phyloP scores from a whole-genome alignment of 176 grass and related monocot genomes.

The Miscanthus lutarioriparius region DNA sequence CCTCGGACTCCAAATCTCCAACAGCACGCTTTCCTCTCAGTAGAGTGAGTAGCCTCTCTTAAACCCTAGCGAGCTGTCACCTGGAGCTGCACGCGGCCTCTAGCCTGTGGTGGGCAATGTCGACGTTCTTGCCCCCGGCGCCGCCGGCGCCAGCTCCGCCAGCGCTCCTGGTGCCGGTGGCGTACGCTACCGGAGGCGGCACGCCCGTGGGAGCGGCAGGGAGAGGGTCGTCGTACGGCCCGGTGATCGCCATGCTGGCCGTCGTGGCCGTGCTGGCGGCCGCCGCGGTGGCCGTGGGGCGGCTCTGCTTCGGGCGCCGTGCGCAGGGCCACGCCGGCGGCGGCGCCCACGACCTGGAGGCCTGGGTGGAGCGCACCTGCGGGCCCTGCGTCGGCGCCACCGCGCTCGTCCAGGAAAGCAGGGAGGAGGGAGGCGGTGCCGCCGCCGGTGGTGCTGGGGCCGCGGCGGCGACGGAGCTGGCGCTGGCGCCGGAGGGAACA shows the following conservation, averaged over 20 bases:
- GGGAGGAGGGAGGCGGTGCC: neutral
- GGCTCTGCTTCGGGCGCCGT: constrained; percentile 61
- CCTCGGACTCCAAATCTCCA: no score
- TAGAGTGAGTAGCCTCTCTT: neutral
- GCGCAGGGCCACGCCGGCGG: constrained; percentile 34
- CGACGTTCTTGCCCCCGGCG: constrained; percentile 18
- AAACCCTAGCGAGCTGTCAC: neutral
- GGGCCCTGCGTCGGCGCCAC: constrained; percentile 53
- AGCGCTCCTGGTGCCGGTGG: constrained; percentile 29
- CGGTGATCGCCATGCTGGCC: constrained; percentile 68
- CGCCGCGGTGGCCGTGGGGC: constrained; percentile 51
- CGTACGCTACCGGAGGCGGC: constrained; percentile 13
- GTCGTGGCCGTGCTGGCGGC: constrained; percentile 60
- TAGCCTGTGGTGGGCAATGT: constrained; percentile 31
- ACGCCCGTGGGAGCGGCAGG: neutral
- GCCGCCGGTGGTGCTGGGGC: neutral
- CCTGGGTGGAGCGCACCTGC: constrained; percentile 66
- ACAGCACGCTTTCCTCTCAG: no score
- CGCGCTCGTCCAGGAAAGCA: neutral
- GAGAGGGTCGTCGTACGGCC: constrained; percentile 49
- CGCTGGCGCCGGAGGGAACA: neutral
- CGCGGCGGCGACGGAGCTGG: neutral
- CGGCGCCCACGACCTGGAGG: constrained; percentile 52
- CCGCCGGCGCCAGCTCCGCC: constrained; percentile 32
- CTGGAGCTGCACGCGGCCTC: neutral